These are phyloP conservation scores for Ophiostoma novo-ulmi DNA, from an alignment of 2,329 filamentous ascomycete genomes.

Conservation along the genomic window DNA sequence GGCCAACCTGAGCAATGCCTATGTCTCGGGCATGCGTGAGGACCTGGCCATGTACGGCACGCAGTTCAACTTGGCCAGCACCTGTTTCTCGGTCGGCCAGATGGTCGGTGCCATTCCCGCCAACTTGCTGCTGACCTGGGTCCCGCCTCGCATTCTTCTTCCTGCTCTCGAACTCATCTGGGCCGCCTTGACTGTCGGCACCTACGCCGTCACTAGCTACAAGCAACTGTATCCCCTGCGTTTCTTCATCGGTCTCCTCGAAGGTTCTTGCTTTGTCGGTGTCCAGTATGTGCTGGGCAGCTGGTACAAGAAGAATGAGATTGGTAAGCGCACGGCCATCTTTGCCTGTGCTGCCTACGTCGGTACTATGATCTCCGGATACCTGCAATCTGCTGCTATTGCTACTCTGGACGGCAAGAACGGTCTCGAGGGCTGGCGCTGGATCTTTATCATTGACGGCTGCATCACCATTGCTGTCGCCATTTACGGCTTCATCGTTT, in stretches of 20 bases:
- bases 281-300: conserved; percentile 44
- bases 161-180: conserved; percentile 25
- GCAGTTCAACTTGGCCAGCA: conserved; percentile 39
- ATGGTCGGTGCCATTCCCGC: conserved; percentile 29
- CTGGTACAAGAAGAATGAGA: conserved; percentile 57
- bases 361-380: conserved; percentile 35
- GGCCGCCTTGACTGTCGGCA: conserved; percentile 29
- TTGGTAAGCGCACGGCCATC: conserved; percentile 58
- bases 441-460: conserved; percentile 47
- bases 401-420: conserved; percentile 37
- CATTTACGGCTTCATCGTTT: conserved; percentile 45
- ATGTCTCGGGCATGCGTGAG: conserved; percentile 43
- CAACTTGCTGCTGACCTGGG: conserved; percentile 27
- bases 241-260: conserved; percentile 50
- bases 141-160: conserved; percentile 26
- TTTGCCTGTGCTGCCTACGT: conserved; percentile 57
- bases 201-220: conserved; percentile 25
- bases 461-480: conserved; percentile 50
- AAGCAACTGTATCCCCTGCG: conserved; percentile 43
- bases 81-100: conserved; percentile 29
- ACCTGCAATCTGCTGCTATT: conserved; percentile 41
- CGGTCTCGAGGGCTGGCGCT: conserved; percentile 50
- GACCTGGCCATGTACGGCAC: conserved; percentile 41
- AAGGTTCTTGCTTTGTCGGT: conserved; percentile 51
- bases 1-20: conserved; percentile 38